Base-by-base conservation (phyloP, 306 rosid species). In the Fragaria vesca region DNA sequence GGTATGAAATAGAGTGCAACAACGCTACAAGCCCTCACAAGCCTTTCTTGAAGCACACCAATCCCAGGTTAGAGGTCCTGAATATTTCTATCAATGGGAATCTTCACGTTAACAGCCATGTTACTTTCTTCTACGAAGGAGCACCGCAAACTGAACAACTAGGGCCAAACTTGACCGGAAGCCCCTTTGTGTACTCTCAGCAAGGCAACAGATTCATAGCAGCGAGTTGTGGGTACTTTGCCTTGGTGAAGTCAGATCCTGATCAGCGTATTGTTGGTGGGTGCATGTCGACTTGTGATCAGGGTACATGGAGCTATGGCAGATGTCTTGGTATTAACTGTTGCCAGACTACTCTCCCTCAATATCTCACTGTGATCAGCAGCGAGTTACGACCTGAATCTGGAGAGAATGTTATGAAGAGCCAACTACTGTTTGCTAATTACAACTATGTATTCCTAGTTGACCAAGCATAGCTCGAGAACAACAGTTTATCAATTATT, bases 1-100 rank as follows among this genome's bases (percentile, higher is more conserved):
- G 80, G 75, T 68, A 68, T 32, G 45, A 68, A 76, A 66, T 87
- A 38, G 68, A 69, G 3, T 89, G 93, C 77, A 54, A 68, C 42
- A 46, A 21, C 6, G 42, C 13, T 20, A 20, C 42, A 38, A 36
- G 8, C 12, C 63, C 45, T 2, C 61, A 20, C 12, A 52, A 16
- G 61, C 75, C 63, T 7, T 65, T 51, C n/a, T 47, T 86, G 3
- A 85, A 77, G 36, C 30, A 4, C 6, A 2, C 71, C 3, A 9
- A 36, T 36, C 40, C 40, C 40, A 36, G 40, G 4, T 36, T 36
- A 36, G 40, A 36, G 40, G 40, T 36, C 40, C 40, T 36, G 40
- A 36, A 36, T 36, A 36, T 36, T 36, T 36, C 40, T 5, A 36
- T 36, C 40, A 36, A 36, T 5, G 40, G 40, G 5, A 36, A 36